Conservation (phyloP, 768 basidiomycete species). For the Coprinopsis strossmayeri region DNA sequence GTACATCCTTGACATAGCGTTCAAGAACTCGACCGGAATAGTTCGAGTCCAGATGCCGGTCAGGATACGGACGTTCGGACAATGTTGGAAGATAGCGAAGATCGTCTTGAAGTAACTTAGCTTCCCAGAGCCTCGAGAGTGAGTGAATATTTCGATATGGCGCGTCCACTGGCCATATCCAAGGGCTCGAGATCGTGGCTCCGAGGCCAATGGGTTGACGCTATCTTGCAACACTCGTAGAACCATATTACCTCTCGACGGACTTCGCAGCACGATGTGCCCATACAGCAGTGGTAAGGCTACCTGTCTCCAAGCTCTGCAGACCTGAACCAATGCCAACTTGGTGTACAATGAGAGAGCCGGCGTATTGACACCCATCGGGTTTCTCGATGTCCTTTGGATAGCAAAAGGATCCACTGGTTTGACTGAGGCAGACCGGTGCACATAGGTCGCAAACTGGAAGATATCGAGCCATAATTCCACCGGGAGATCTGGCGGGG, state of each 20-base stretch:
- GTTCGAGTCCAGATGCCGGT: constrained; percentile 40
- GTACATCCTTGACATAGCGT: constrained; percentile 32
- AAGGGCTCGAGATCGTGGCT: constrained; percentile 5
- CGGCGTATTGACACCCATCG: constrained; percentile 41
- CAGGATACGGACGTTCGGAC: constrained; percentile 38
- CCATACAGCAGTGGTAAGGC: constrained; percentile 38
- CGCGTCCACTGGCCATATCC: constrained; percentile 41
- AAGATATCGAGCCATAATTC: constrained; percentile 55
- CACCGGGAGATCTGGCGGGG: constrained; percentile 33
- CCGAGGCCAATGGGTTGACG: constrained; percentile 1
- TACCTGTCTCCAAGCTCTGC: constrained; percentile 38
- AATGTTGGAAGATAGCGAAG: constrained; percentile 37
- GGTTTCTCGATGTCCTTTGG: constrained; percentile 33
- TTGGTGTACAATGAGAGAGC: constrained; percentile 42
- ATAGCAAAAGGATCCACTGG: constrained; percentile 41
- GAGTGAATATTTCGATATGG: constrained; percentile 41
- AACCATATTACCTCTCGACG: constrained; percentile 31
- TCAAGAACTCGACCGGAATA: constrained; percentile 37
- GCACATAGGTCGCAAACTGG: constrained; percentile 45
- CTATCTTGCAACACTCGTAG: constrained; percentile 28
- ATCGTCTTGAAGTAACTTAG: constrained; percentile 33
- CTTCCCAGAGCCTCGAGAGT: constrained; percentile 32
- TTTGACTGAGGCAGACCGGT: constrained; percentile 33
- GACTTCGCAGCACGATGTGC: constrained; percentile 40
- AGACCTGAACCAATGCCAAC: constrained; percentile 41